Evolutionary conservation across 148 eudicot genomes (phyloP).

Genomic region (Rhododendron simsii): DNA sequence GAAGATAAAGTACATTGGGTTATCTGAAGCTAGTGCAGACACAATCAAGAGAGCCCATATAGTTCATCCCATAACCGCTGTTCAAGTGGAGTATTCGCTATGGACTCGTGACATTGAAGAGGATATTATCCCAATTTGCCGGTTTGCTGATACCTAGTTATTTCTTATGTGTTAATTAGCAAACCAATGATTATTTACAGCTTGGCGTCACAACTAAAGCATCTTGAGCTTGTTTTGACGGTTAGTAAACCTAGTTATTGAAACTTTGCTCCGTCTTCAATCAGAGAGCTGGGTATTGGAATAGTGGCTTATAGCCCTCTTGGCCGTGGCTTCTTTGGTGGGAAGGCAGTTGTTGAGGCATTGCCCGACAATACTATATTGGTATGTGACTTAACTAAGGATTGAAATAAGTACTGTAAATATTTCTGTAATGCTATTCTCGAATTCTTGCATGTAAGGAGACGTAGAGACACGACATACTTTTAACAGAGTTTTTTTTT

Average conservation of each 20-base stretch:
- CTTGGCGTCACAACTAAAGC: neutral
- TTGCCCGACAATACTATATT: neutral
- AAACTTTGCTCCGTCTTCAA: neutral
- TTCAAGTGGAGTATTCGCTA: slow-evolving; percentile 27
- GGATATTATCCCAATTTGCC: slow-evolving; percentile 21
- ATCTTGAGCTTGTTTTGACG: neutral
- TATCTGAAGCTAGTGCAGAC: slow-evolving; percentile 45
- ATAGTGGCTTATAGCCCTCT: slow-evolving; percentile 27
- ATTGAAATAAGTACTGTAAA: neutral
- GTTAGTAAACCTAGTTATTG: neutral
- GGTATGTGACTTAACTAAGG: neutral
- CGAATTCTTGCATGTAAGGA: neutral
- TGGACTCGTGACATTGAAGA: slow-evolving; percentile 28
- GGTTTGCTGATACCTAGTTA: neutral
- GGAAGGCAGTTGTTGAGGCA: neutral
- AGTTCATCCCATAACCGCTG: slow-evolving; percentile 48
- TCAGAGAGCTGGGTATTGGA: slow-evolving; percentile 23
- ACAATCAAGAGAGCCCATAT: slow-evolving; percentile 49
- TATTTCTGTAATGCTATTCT: neutral
- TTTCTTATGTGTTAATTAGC: neutral
- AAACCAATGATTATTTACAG: neutral
- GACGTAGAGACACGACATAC: neutral
- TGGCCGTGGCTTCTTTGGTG: slow-evolving; percentile 23
- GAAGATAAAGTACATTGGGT: slow-evolving; percentile 45
- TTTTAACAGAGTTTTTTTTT: neutral